Conservation (phyloP, 768 basidiomycete genomes). For the Termitomyces sp. region DNA sequence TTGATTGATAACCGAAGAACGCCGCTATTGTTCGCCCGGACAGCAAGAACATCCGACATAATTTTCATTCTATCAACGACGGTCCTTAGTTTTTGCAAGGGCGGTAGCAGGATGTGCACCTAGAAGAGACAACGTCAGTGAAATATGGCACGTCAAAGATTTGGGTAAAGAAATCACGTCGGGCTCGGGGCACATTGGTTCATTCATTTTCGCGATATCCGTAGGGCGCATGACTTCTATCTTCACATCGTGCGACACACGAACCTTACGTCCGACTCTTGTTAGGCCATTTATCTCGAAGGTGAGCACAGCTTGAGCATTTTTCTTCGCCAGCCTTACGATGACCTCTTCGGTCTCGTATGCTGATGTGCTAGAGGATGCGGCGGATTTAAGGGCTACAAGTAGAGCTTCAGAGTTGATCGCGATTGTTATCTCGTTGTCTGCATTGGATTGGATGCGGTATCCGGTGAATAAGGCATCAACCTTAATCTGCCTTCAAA, state of each 20-base stretch:
- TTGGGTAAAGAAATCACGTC: conserved; percentile 45
- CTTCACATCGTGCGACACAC: conserved; percentile 74
- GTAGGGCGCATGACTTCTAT: conserved; percentile 75
- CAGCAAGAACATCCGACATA: conserved; percentile 62
- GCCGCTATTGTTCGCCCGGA: conserved; percentile 66
- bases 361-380: conserved; percentile 37
- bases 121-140: conserved; percentile 20
- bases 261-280: conserved; percentile 56
- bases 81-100: neutral
- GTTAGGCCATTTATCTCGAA: conserved; percentile 70
- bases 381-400: conserved; percentile 63
- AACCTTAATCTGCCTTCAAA: conserved; percentile 54
- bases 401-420: conserved; percentile 71
- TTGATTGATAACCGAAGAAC: conserved; percentile 46
- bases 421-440: conserved; percentile 76
- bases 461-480: conserved; percentile 68
- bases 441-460: conserved; percentile 81
- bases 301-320: conserved; percentile 68
- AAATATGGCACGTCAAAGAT: neutral
- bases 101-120: conserved; percentile 74
- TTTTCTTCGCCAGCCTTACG: conserved; percentile 86
- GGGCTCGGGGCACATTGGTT: conserved; percentile 83
- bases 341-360: conserved; percentile 62
- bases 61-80: conserved; percentile 54
- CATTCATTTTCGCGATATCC: conserved; percentile 66